Conservation (phyloP, 2,329 filamentous ascomycete genomes). For the Penicillium palitans region DNA sequence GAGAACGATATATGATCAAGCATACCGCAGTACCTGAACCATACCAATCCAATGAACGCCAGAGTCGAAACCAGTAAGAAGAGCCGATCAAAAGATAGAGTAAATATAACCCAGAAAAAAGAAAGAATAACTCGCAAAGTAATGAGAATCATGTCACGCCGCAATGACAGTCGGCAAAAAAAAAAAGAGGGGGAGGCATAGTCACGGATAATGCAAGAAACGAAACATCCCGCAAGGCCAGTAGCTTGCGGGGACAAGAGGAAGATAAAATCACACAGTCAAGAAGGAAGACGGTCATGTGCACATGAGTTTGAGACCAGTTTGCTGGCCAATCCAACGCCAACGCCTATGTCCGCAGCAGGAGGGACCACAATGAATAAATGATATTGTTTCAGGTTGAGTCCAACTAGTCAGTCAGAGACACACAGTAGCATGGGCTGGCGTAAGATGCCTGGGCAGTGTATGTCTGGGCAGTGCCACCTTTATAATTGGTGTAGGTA, state of each 20-base stretch:
- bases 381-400: slow-evolving; percentile 21
- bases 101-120: slow-evolving; percentile 16
- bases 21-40: slow-evolving; percentile 14
- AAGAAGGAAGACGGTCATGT: slow-evolving; percentile 26
- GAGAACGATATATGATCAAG: slow-evolving; percentile 14
- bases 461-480: slow-evolving; percentile 34
- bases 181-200: slow-evolving; percentile 1
- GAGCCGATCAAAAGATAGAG: slow-evolving; percentile 5
- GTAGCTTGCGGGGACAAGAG: slow-evolving; percentile 6
- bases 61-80: slow-evolving; percentile 12
- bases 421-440: slow-evolving; percentile 39
- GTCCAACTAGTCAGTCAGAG: slow-evolving; percentile 34
- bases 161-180: slow-evolving; percentile 7
- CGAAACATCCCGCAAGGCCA: slow-evolving; percentile 6
- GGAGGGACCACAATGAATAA: slow-evolving; percentile 21
- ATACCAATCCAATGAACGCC: slow-evolving; percentile 23
- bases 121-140: slow-evolving; percentile 9
- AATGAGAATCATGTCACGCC: slow-evolving; percentile 15
- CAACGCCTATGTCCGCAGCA: slow-evolving; percentile 24
- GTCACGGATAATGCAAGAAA: slow-evolving; percentile 7
- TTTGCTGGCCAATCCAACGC: slow-evolving; percentile 24
- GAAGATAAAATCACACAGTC: slow-evolving; percentile 24
- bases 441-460: slow-evolving; percentile 38
- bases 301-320: slow-evolving; percentile 25
- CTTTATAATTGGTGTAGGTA: slow-evolving; percentile 28